phyloP scores from a whole-genome alignment of 306 rosid genomes.

The Gynostemma pentaphyllum region DNA sequence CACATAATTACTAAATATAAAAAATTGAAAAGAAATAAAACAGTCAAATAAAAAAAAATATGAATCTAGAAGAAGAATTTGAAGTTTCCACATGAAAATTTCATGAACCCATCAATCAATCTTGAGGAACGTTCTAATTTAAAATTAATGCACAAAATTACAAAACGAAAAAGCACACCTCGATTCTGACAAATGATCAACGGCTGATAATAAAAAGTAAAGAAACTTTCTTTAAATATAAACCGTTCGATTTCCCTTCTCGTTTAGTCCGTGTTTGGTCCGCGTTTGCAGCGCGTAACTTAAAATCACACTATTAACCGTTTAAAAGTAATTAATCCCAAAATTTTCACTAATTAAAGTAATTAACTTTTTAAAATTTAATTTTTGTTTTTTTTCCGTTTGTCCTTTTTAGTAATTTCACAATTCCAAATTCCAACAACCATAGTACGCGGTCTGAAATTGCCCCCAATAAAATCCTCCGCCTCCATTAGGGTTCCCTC shows the following conservation, averaged over 20 bases:
- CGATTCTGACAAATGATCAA: not conserved
- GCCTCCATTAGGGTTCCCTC: conserved; percentile 27
- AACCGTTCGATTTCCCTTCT: not conserved
- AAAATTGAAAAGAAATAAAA: too few species aligned
- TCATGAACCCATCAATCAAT: too few species aligned
- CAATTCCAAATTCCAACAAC: conserved; percentile 14
- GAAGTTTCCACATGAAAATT: too few species aligned
- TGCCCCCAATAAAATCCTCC: conserved; percentile 30
- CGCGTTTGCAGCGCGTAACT: conserved; percentile 7
- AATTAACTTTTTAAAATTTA: too few species aligned
- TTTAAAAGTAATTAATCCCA: too few species aligned
- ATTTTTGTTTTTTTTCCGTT: not conserved
- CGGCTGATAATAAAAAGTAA: not conserved
- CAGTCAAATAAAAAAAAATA: too few species aligned
- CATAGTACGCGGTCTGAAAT: conserved; percentile 39
- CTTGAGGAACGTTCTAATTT: too few species aligned
- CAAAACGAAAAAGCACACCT: not conserved
- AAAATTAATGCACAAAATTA: not conserved
- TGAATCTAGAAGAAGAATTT: too few species aligned
- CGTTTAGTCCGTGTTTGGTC: not conserved
- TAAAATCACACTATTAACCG: not conserved
- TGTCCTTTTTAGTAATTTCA: not conserved
- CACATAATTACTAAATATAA: too few species aligned
- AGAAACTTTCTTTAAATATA: not conserved
- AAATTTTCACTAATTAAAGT: too few species aligned